A percentile compares a stretch with the other conserved stretches of the same genome.
These are phyloP conservation scores for Nicotiana tomentosiformis DNA, from an alignment of 257 asterid species.

Conservation along the genomic window DNA sequence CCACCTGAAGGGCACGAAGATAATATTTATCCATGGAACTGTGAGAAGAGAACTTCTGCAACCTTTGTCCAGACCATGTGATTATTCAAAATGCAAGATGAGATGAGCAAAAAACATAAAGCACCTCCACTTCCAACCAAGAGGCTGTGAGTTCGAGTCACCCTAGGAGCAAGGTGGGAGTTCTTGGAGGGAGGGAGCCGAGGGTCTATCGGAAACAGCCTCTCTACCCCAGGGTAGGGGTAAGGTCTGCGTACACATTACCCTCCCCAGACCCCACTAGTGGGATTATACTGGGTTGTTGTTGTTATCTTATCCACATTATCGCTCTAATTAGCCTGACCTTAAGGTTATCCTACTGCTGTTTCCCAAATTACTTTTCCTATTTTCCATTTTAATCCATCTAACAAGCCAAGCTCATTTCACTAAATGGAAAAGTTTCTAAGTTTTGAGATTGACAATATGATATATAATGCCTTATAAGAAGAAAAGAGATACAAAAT, in stretches of 20 bases:
- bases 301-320: background rate
- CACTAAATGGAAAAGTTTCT: background rate
- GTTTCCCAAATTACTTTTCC: background rate
- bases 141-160: no score
- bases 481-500: no score
- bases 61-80: background rate
- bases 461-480: background rate
- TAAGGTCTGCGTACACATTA: no score
- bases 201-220: no score
- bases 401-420: background rate
- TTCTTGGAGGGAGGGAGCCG: no score
- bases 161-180: no score
- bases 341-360: background rate
- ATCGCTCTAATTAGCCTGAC: background rate
- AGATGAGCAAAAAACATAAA: background rate
- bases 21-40: background rate
- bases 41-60: background rate
- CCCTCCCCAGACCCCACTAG: no score
- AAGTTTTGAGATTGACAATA: background rate
- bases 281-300: no score
- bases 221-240: no score
- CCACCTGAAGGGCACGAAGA: background rate
- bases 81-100: background rate
- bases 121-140: no score
- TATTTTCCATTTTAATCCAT: background rate